Evolutionary conservation across 2,329 filamentous ascomycete genomes (phyloP).

Genomic region (Colletotrichum chlorophyti): DNA sequence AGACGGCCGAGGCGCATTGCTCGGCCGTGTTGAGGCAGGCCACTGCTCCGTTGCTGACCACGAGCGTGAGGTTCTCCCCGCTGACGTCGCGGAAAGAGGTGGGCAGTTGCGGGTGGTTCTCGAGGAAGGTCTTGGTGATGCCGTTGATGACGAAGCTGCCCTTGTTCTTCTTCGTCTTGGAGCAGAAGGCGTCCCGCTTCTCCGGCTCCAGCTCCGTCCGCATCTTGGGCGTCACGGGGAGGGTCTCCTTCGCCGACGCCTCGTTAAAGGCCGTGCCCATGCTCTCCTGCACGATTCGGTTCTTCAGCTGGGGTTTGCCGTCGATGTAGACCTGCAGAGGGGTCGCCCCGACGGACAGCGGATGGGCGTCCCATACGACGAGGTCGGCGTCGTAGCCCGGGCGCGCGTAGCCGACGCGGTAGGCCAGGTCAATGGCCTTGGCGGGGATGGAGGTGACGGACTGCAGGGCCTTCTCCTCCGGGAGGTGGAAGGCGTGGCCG

Average conservation of each 20-base stretch:
- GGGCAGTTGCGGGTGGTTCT: constrained; percentile 27
- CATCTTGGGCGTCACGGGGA: constrained; percentile 26
- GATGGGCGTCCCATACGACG: constrained; percentile 56
- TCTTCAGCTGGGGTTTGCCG: constrained; percentile 44
- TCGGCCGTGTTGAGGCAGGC: constrained; percentile 40
- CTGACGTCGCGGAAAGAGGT: constrained; percentile 12
- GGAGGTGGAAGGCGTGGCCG: constrained; percentile 48
- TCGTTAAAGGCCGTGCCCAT: constrained; percentile 28
- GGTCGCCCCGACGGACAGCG: constrained; percentile 51
- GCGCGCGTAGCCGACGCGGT: constrained; percentile 51
- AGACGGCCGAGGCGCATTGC: constrained; percentile 17
- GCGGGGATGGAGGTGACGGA: constrained; percentile 54
- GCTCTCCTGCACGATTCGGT: constrained; percentile 38
- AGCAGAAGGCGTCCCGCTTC: constrained; percentile 35
- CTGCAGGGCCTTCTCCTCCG: constrained; percentile 47
- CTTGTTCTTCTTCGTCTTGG: constrained; percentile 27
- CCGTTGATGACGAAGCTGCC: constrained; percentile 44
- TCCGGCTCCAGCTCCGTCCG: constrained; percentile 33
- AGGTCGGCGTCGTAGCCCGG: constrained; percentile 57
- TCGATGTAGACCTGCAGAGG: constrained; percentile 56
- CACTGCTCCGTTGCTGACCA: constrained; percentile 48
- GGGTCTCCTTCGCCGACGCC: background rate
- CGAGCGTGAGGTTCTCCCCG: constrained; percentile 40
- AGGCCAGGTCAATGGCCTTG: constrained; percentile 46
- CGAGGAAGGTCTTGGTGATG: constrained; percentile 43